These are phyloP conservation scores for Penicillium verhagenii DNA, from an alignment of 495 filamentous ascomycete genomes.

Conservation along the genomic window DNA sequence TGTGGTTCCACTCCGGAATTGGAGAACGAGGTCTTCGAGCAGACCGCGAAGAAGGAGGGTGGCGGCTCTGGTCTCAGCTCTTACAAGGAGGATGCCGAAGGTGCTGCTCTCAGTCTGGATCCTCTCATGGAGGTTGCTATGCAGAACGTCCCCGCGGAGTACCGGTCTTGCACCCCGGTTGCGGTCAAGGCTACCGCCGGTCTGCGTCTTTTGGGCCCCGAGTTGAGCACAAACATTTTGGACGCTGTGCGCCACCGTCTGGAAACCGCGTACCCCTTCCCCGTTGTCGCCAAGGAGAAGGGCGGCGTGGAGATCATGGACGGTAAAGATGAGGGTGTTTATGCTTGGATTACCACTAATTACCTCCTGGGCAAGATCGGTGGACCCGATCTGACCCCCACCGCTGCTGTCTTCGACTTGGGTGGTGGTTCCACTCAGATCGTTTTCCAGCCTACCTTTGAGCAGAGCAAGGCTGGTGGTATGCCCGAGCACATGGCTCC, in stretches of 20 bases:
- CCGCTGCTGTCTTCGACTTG: constrained; percentile 92
- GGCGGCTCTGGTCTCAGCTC: constrained; percentile 83
- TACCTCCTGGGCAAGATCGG: constrained; percentile 98
- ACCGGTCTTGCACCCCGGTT: constrained; percentile 84
- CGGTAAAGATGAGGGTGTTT: constrained; percentile 94
- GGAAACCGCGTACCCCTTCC: constrained; percentile 91
- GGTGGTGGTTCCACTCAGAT: constrained; percentile 97
- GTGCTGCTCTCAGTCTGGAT: constrained; percentile 86
- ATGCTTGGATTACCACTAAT: constrained; percentile 98
- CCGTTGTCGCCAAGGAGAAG: constrained; percentile 79
- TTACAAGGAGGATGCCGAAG: constrained; percentile 79
- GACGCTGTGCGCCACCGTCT: constrained; percentile 79
- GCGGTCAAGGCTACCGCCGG: constrained; percentile 97
- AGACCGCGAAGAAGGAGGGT: constrained; percentile 74
- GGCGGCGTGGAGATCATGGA: constrained; percentile 95
- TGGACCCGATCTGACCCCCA: constrained; percentile 81
- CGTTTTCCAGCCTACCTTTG: constrained; percentile 95
- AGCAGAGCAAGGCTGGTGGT: constrained; percentile 67
- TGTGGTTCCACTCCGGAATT: constrained; percentile 94
- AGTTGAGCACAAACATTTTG: constrained; percentile 79
- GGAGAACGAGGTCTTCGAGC: constrained; percentile 86
- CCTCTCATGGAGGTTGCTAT: constrained; percentile 82
- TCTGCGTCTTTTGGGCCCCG: constrained; percentile 77
- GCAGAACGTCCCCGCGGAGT: constrained; percentile 76
- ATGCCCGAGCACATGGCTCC: constrained; percentile 84